Base-by-base conservation (phyloP, 305 asterid genomes). In the Plantago lanceolata region DNA sequence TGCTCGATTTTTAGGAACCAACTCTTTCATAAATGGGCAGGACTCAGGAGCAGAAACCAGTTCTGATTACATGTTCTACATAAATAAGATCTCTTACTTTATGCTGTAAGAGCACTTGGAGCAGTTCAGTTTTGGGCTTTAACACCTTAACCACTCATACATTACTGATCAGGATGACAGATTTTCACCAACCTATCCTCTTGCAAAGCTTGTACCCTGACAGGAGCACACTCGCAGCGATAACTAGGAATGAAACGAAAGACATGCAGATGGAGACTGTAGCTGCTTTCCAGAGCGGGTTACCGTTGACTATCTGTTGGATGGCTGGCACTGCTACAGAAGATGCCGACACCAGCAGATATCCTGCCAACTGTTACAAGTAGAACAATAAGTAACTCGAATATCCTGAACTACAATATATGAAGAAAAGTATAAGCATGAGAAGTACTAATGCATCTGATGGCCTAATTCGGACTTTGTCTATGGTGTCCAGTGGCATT, bases 141-240 rank as follows among this genome's bases (percentile, higher is more conserved):
- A 33, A 1, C 11, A 3, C 1, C 7, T 33, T 33, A 8, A 33
- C 9, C 40, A 33, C 6, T 33, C 40, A 40, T 40, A 33, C 45
- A 40, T 40, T 40, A 40, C 13, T n/a, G n/a, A n/a, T 12, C 45
- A 8, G 45, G 44, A 6, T 35, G 44, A 35, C 5, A 6, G 45
- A 40, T 9, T 40, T 40, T 80, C 72, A 84, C 89, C 88, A 84
- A 63, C 75, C 81, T 60, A 87, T 78, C 75, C 95, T 87, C 73
- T 84, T 87, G 66, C 85, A 84, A 24, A 87, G 68, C 69, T 72
- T 84, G 80, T 84, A 82, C 63, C 95, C 92, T 48, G 95, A 87
- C 66, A 87, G 58, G 63, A 81, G 76, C 64, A 81, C 84, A 55
- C 73, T 66, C 51, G 70, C 61, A 37, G 78, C 88, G 48, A 74